Percentiles rank a stretch among this genome's conserved stretches.
Evolutionary conservation across 1,284 basidiomycete genomes (phyloP).

Genomic region (Marasmius sp.): DNA sequence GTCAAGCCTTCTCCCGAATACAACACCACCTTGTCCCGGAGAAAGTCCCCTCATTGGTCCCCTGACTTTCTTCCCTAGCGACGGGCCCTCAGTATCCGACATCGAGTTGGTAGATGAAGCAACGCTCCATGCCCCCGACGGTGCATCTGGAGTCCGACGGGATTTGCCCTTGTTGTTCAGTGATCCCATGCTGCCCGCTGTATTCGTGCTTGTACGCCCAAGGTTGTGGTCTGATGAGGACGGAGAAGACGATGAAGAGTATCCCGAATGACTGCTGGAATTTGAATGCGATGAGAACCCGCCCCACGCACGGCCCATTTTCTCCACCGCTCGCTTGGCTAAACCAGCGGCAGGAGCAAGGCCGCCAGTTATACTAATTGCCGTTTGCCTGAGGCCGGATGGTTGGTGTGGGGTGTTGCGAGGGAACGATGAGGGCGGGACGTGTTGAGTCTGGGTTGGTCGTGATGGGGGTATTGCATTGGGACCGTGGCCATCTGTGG

Average conservation of each 20-base stretch:
- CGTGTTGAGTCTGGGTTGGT: slow-evolving; percentile 4
- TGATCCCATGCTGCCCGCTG: slow-evolving; percentile 21
- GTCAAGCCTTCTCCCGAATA: slow-evolving; percentile 64
- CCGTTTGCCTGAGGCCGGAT: slow-evolving; percentile 49
- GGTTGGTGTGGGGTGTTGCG: slow-evolving; percentile 23
- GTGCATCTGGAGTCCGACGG: slow-evolving; percentile 55
- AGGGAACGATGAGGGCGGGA: slow-evolving; percentile 26
- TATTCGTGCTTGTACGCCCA: slow-evolving; percentile 38
- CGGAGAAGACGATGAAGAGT: slow-evolving; percentile 40
- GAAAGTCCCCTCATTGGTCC: slow-evolving; percentile 43
- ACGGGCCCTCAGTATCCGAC: slow-evolving; percentile 49
- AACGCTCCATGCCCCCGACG: slow-evolving; percentile 58
- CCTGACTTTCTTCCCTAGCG: slow-evolving; percentile 55
- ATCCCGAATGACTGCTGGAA: slow-evolving; percentile 26
- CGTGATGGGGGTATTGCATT: slow-evolving; percentile 8
- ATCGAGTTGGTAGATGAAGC: slow-evolving; percentile 55
- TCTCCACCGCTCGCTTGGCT: slow-evolving; percentile 75
- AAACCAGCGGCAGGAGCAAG: slow-evolving; percentile 68
- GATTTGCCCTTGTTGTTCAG: slow-evolving; percentile 29
- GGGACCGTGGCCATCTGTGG: slow-evolving; percentile 13
- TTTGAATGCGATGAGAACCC: slow-evolving; percentile 43
- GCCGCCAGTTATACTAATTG: slow-evolving; percentile 68
- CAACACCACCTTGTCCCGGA: slow-evolving; percentile 46
- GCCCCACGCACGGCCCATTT: slow-evolving; percentile 65
- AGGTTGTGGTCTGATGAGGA: slow-evolving; percentile 32